Conservation (phyloP, 2,329 filamentous ascomycete genomes). For the Fusarium sp. region DNA sequence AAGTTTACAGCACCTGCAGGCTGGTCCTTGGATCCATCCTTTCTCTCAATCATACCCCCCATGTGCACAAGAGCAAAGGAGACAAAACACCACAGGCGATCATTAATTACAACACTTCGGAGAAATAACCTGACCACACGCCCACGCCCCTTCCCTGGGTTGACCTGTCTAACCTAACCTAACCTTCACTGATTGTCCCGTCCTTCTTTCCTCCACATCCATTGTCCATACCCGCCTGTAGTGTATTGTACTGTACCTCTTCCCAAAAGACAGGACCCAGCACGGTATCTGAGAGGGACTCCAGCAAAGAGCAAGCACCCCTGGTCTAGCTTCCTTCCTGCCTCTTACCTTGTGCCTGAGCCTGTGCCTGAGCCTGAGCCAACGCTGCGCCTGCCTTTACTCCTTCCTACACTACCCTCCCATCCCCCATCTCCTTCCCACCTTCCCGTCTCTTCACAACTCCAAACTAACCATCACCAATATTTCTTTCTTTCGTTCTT, state of each 20-base stretch:
- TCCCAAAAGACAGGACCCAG: conserved; percentile 21
- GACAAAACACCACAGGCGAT: conserved; percentile 33
- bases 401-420: conserved; percentile 38
- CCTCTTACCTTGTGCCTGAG: conserved; percentile 12
- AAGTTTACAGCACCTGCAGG: neutral
- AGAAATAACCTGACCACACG: conserved; percentile 39
- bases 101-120: conserved; percentile 40
- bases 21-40: neutral
- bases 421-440: conserved; percentile 31
- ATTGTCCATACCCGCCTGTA: neutral
- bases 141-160: conserved; percentile 24
- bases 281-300: conserved; percentile 15
- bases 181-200: conserved; percentile 16
- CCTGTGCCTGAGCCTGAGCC: conserved; percentile 3
- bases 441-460: conserved; percentile 34
- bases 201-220: conserved; percentile 10
- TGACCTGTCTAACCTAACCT: conserved; percentile 11
- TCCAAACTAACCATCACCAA: conserved; percentile 30
- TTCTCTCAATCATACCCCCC: conserved; percentile 20
- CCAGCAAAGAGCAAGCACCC: conserved; percentile 28
- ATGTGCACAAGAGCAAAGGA: conserved; percentile 12
- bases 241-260: neutral
- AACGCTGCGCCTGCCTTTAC: conserved; percentile 26
- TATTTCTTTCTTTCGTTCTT: conserved; percentile 25
- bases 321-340: conserved; percentile 26